Evolutionary conservation across 495 filamentous ascomycete species (phyloP).

Genomic region (Astrocystis sublimbata): DNA sequence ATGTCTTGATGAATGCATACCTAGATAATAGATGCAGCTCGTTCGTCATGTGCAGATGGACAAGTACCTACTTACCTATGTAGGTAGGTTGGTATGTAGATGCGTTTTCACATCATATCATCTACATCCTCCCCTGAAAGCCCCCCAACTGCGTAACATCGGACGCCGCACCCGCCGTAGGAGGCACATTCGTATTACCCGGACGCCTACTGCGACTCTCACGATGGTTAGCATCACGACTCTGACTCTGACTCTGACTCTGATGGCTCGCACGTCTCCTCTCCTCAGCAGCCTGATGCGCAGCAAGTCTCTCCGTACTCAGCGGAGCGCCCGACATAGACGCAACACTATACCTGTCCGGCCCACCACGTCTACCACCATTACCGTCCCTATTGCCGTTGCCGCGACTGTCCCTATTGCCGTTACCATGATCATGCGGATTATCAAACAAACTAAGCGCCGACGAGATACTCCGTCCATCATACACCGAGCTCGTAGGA

Average conservation of each 20-base stretch:
- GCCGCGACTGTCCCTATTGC: neutral
- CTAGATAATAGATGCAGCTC: no score
- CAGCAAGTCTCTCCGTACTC: slow-evolving; percentile 24
- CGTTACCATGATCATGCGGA: neutral
- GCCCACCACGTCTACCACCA: no score
- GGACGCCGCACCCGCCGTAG: neutral
- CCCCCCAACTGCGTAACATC: slow-evolving; percentile 2
- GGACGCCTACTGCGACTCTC: no score
- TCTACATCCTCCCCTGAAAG: slow-evolving; percentile 13
- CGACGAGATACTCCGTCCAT: neutral
- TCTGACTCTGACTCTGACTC: no score
- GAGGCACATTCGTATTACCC: neutral
- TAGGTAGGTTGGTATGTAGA: neutral
- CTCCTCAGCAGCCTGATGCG: neutral
- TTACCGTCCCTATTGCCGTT: no score
- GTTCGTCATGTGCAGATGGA: no score
- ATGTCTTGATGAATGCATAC: no score
- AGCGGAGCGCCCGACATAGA: no score
- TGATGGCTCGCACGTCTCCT: no score
- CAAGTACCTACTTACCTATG: neutral
- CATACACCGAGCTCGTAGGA: neutral
- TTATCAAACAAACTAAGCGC: neutral
- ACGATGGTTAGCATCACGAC: neutral
- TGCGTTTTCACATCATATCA: neutral
- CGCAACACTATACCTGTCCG: neutral